Evolutionary conservation across 768 basidiomycete species (phyloP).

Genomic region (Mycena filopes): DNA sequence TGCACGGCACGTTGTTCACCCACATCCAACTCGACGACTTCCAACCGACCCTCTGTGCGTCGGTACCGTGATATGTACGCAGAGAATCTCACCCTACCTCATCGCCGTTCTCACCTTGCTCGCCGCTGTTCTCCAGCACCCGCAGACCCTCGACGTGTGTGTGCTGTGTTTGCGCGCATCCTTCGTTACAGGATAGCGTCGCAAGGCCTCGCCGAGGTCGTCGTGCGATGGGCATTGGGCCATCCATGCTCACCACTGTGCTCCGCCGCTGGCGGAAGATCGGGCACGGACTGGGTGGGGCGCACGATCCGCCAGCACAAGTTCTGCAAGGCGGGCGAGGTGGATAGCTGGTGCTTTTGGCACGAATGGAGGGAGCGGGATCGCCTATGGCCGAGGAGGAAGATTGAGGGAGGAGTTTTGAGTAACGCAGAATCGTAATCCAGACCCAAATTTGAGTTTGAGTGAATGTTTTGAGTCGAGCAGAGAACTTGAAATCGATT

Average conservation of each 20-base stretch:
- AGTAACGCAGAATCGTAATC: too few relatives aligned
- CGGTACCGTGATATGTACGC: too few relatives aligned
- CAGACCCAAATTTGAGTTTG: too few relatives aligned
- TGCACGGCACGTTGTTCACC: slow-evolving; percentile 98
- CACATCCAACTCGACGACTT: slow-evolving; percentile 96
- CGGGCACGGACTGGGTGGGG: slow-evolving; percentile 99
- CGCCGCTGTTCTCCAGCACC: slow-evolving; percentile 75
- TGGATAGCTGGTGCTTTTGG: slow-evolving; percentile 74
- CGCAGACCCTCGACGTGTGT: slow-evolving; percentile 67
- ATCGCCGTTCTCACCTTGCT: slow-evolving; percentile 90
- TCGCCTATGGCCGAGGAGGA: slow-evolving; percentile 70
- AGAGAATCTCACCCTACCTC: too few relatives aligned
- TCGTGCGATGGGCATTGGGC: slow-evolving; percentile 33
- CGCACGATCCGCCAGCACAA: slow-evolving; percentile 91
- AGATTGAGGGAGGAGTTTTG: slow-evolving; percentile 69
- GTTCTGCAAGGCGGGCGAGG: slow-evolving; percentile 87
- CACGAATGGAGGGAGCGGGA: slow-evolving; percentile 76
- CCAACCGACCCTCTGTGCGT: slow-evolving; percentile 72
- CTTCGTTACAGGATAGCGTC: slow-evolving; percentile 62
- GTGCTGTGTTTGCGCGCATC: slow-evolving; percentile 68
- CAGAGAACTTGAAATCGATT: too few relatives aligned
- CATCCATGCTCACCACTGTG: slow-evolving; percentile 60
- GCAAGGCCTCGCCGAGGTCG: slow-evolving; percentile 56
- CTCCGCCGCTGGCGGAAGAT: slow-evolving; percentile 87
- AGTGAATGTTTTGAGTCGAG: too few relatives aligned